Evolutionary conservation across 345 rosid genomes (phyloP).

Genomic region (Chamaenerion angustifolium): DNA sequence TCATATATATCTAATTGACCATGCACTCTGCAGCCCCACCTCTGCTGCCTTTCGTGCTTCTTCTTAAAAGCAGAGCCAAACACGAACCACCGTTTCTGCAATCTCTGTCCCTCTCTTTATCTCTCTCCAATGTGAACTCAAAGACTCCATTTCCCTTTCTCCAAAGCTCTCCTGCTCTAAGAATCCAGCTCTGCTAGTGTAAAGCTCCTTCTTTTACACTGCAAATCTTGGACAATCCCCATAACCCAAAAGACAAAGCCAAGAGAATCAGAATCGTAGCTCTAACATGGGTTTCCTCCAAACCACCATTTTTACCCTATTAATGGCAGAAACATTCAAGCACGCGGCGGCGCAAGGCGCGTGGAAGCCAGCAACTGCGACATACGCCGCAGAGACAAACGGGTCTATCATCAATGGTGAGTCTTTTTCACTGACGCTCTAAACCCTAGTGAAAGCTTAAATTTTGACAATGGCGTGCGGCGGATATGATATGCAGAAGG

Average conservation of each 20-base stretch:
- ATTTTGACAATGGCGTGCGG: neutral
- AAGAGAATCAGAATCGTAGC: conserved; percentile 5
- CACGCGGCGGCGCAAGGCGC: conserved; percentile 19
- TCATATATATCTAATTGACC: too few species aligned
- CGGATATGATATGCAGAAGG: conserved; percentile 37
- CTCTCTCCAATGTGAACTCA: conserved; percentile 14
- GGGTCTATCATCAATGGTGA: conserved; percentile 61
- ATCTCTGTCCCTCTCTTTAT: conserved; percentile 3
- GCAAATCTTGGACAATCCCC: conserved; percentile 12
- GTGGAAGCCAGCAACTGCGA: conserved; percentile 86
- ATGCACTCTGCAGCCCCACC: neutral
- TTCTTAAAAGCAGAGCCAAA: conserved; percentile 39
- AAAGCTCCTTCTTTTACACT: neutral
- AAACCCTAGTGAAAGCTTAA: neutral
- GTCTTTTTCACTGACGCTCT: conserved; percentile 1
- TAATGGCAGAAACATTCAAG: conserved; percentile 19
- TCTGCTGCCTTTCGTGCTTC: neutral
- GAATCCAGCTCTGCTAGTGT: too few species aligned
- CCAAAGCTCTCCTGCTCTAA: neutral
- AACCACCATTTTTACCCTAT: conserved; percentile 20
- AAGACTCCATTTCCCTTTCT: conserved; percentile 7
- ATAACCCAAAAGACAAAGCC: conserved; percentile 6
- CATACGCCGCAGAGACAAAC: conserved; percentile 45
- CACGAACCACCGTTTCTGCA: neutral
- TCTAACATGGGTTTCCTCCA: conserved; percentile 29